Evolutionary conservation across 2,329 filamentous ascomycete genomes (phyloP).

Genomic region (Sporothrix sp.): DNA sequence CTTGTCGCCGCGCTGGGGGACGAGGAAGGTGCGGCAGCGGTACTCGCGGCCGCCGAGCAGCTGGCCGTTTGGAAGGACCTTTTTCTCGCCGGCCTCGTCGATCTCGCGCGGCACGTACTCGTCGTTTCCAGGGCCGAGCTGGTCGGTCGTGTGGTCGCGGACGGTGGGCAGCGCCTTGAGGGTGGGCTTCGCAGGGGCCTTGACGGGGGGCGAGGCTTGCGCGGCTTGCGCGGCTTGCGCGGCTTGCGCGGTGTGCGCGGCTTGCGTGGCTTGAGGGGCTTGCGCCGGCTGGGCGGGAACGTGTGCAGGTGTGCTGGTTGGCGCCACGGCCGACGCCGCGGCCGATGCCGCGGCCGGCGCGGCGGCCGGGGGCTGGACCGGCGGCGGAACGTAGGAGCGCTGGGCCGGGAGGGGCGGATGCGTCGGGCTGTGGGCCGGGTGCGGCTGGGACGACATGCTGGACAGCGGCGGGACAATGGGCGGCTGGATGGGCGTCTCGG

Average conservation of each 20-base stretch:
- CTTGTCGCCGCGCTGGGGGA: constrained; percentile 83
- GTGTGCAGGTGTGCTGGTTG: constrained; percentile 33
- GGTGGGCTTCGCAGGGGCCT: constrained; percentile 70
- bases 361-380: constrained; percentile 32
- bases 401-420: not conserved
- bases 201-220: constrained; percentile 54
- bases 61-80: constrained; percentile 76
- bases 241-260: constrained; percentile 59
- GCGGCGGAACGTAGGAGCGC: constrained; percentile 29
- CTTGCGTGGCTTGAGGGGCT: constrained; percentile 43
- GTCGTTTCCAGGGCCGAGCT: constrained; percentile 78
- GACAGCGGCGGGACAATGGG: constrained; percentile 11
- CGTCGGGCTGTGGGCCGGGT: constrained; percentile 10
- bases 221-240: constrained; percentile 29
- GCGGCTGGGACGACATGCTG: constrained; percentile 15
- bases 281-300: constrained; percentile 36
- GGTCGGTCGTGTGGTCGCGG: constrained; percentile 92
- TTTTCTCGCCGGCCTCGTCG: constrained; percentile 88
- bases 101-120: constrained; percentile 92
- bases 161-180: constrained; percentile 94
- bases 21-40: constrained; percentile 84
- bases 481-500: constrained; percentile 43
- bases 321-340: too few species aligned
- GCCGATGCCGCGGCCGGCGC: too few species aligned
- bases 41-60: constrained; percentile 78